Evolutionary conservation across 495 filamentous ascomycete species (phyloP).

Genomic region (Xylaria intraflava): DNA sequence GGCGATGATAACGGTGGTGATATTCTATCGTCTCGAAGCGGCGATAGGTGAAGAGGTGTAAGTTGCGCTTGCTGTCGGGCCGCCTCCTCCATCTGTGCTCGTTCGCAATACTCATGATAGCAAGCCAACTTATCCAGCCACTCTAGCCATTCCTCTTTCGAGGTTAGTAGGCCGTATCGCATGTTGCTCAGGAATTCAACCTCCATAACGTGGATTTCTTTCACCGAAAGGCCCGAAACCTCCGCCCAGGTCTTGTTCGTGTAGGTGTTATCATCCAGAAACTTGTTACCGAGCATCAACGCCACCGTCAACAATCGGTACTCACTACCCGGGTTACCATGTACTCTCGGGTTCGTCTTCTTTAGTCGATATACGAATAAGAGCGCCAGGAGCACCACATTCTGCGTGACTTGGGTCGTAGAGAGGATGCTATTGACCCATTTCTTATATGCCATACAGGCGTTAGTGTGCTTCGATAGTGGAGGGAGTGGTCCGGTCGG

Average conservation of each 20-base stretch:
- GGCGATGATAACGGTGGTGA: constrained; percentile 43
- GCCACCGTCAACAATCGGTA: constrained; percentile 93
- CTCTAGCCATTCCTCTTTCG: constrained; percentile 71
- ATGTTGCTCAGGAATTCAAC: constrained; percentile 99
- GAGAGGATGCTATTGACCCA: constrained; percentile 88
- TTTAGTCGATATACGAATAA: constrained; percentile 93
- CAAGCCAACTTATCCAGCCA: constrained; percentile 78
- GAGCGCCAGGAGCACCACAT: constrained; percentile 85
- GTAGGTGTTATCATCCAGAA: constrained; percentile 97
- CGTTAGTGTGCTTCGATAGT: constrained; percentile 66
- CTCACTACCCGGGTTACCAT: constrained; percentile 89
- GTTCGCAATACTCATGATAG: constrained; percentile 75
- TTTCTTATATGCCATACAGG: constrained; percentile 74
- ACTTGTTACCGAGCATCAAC: constrained; percentile 98
- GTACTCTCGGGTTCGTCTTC: constrained; percentile 75
- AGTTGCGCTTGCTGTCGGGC: constrained; percentile 26
- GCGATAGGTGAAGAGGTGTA: constrained; percentile 33
- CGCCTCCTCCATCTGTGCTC: constrained; percentile 38
- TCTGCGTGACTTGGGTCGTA: constrained; percentile 94
- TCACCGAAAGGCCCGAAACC: constrained; percentile 88
- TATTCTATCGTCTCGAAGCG: constrained; percentile 25
- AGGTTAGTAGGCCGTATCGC: constrained; percentile 84
- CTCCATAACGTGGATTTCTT: constrained; percentile 98
- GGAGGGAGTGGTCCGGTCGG: constrained; percentile 37
- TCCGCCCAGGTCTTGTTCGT: constrained; percentile 99